These are phyloP conservation scores for Linum usitatissimum DNA, from an alignment of 345 rosid genomes.

Conservation along the genomic window DNA sequence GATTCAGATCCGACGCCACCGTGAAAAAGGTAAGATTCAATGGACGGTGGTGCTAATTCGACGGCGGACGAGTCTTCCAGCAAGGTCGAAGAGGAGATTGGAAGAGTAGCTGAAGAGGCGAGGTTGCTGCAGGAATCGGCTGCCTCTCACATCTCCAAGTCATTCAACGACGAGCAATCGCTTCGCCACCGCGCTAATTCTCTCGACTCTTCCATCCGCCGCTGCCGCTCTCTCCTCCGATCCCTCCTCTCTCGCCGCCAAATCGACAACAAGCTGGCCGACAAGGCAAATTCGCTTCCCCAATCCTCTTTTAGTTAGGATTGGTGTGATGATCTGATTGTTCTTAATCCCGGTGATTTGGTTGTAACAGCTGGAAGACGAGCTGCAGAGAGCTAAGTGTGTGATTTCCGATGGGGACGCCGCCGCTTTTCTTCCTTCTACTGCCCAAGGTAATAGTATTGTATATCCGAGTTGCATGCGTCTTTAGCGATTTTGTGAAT, in stretches of 20 bases:
- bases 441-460: conserved; percentile 41
- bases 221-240: conserved; percentile 40
- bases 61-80: conserved; percentile 20
- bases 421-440: conserved; percentile 65
- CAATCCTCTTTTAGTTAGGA: background rate
- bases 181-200: conserved; percentile 59
- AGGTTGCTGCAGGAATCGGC: conserved; percentile 73
- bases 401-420: conserved; percentile 72
- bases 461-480: background rate
- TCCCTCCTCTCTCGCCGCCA: conserved; percentile 31
- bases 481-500: background rate
- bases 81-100: conserved; percentile 57
- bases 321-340: background rate
- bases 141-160: conserved; percentile 37
- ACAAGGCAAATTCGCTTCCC: conserved; percentile 36
- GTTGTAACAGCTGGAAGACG: conserved; percentile 57
- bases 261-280: conserved; percentile 42
- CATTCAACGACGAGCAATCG: conserved; percentile 55
- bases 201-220: conserved; percentile 57
- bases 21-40: background rate
- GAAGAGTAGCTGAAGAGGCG: conserved; percentile 49
- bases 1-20: conserved; percentile 1
- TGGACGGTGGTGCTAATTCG: background rate
- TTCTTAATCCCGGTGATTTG: background rate
- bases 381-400: conserved; percentile 68